phyloP scores from a whole-genome alignment of 345 rosid species.

The Anastatica hierochuntica region DNA sequence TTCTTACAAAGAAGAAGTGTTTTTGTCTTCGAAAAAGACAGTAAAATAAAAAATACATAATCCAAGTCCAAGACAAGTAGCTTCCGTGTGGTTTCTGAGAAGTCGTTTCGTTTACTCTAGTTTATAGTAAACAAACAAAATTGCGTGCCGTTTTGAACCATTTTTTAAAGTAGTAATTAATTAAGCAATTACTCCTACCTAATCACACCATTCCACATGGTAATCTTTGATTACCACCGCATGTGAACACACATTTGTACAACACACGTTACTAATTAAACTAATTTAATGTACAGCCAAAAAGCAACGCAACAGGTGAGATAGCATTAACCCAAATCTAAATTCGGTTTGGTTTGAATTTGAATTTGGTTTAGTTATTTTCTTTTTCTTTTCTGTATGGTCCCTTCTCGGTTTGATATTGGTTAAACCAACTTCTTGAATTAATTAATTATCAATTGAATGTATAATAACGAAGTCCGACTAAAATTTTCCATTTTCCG shows the following conservation, averaged over 20 bases:
- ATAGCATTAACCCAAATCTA: neutral
- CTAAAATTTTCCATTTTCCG: neutral
- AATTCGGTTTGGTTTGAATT: no score
- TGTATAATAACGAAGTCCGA: neutral
- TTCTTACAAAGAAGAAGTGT: no score
- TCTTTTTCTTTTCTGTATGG: no score
- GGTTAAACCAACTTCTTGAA: neutral
- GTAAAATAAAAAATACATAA: neutral
- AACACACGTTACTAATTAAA: conserved; percentile 7
- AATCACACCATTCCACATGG: conserved; percentile 24
- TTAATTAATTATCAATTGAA: neutral
- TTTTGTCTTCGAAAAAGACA: no score
- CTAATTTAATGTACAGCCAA: neutral
- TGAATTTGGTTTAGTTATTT: no score
- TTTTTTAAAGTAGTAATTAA: neutral
- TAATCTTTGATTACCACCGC: conserved; percentile 16
- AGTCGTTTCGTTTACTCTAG: conserved; percentile 7
- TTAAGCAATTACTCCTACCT: neutral
- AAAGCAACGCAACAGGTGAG: neutral
- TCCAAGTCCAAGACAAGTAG: neutral
- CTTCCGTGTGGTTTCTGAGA: conserved; percentile 14
- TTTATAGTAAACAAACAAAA: conserved; percentile 1
- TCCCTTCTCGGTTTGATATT: neutral
- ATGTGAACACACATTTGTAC: neutral
- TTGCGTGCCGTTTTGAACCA: conserved; percentile 23